A percentile compares a stretch with the other conserved stretches of the same genome.
These are phyloP conservation scores for Funneliformis geosporum DNA, from an alignment of 192 early-diverging fungal species.

Conservation along the genomic window DNA sequence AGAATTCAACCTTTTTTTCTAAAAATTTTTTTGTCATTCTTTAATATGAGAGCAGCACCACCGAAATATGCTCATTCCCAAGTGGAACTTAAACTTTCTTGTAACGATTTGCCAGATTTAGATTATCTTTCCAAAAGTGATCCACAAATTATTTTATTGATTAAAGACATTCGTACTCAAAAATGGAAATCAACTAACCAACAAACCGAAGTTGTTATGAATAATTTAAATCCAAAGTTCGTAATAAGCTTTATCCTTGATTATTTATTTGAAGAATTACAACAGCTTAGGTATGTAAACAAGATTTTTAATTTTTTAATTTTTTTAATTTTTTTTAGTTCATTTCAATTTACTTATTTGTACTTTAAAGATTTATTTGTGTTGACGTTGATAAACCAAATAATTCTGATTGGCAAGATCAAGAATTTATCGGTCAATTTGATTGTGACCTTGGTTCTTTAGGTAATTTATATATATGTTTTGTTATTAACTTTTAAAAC, in stretches of 20 bases:
- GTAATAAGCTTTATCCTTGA: constrained; percentile 43
- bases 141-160: constrained; percentile 39
- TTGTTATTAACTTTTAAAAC: constrained; percentile 33
- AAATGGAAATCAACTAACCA: constrained; percentile 17
- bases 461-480: constrained; percentile 28
- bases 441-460: constrained; percentile 48
- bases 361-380: constrained; percentile 35
- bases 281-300: constrained; percentile 38
- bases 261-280: constrained; percentile 51
- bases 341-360: not conserved
- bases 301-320: constrained; percentile 28
- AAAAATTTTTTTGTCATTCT: not conserved
- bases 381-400: constrained; percentile 46
- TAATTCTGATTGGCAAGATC: constrained; percentile 40
- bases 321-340: not conserved
- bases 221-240: constrained; percentile 52
- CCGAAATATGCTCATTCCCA: constrained; percentile 20
- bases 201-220: constrained; percentile 49
- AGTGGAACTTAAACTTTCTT: constrained; percentile 26
- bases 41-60: not conserved
- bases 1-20: not conserved
- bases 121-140: constrained; percentile 46
- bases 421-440: constrained; percentile 47
- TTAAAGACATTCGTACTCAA: constrained; percentile 31
- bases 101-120: constrained; percentile 34